Evolutionary conservation across 495 filamentous ascomycete species (phyloP), one percentile per base, ranked within the genome.

Genomic region (Halenospora varia): DNA sequence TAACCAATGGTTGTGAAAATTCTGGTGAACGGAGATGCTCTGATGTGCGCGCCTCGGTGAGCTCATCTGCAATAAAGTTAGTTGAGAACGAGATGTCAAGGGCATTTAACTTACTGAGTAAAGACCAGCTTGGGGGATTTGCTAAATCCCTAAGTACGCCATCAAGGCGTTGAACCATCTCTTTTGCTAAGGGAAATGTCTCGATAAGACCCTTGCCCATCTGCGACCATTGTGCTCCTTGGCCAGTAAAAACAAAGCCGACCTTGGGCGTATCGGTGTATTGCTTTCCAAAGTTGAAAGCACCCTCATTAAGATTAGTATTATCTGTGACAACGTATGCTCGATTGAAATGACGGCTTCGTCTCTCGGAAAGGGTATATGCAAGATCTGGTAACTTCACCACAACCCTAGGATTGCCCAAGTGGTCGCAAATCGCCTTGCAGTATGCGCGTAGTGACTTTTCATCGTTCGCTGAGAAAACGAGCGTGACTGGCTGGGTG

Each of bases 121-220:
- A 10, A 6, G 19, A 19, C 48, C 48, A 59, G 2, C 10, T 13
- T 48, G 56, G 56, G 6, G 40, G 17, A 2, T 53, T 41, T 15
- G 50, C 20, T 8, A 59, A n/a, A 17, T 1, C 10, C 18, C 19
- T 2, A 6, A 59, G 24, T 4, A 2, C 23, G 9, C 11, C 2
- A 25, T 59, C 40, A 2, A 59, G 35, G 15, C 29, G 22, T 8
- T 47, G 4, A 26, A 59, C 18, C 44, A 71, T 76, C 3, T 22
- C 4, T 60, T 55, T 61, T 75, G 81, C 15, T 66, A 51, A 2
- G 64, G 59, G 54, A 61, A 80, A 9, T 51, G 67, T 20, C 25
- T 49, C 11, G 1, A 79, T 55, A 19, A 82, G 70, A 60, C 79
- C 79, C 0, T 76, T 73, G 2, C 80, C 82, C 82, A 85, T 85